Conservation (phyloP, 2,329 filamentous ascomycete species). For the Exophiala sp. region DNA sequence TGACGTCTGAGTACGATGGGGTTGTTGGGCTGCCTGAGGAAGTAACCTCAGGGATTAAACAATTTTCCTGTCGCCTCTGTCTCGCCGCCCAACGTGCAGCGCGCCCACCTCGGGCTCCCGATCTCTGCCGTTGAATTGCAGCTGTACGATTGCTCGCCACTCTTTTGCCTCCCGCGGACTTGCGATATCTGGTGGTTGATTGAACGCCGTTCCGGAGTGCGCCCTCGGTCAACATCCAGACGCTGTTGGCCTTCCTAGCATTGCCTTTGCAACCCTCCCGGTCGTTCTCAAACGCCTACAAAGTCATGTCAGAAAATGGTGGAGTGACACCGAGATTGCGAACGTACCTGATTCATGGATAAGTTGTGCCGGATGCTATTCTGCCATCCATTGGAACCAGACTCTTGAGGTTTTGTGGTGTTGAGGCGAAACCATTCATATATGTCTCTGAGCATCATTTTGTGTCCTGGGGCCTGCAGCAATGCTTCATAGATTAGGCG, state of each 20-base stretch:
- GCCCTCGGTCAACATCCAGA: conserved; percentile 70
- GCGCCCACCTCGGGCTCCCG: conserved; percentile 40
- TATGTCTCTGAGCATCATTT: conserved; percentile 76
- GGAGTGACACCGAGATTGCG: neutral
- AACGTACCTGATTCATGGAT: conserved; percentile 84
- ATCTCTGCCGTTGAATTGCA: conserved; percentile 37
- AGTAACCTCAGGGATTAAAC: conserved; percentile 7
- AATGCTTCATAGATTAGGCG: conserved; percentile 73
- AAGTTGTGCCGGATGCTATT: conserved; percentile 95
- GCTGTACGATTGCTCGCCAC: conserved; percentile 35
- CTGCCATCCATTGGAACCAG: conserved; percentile 70
- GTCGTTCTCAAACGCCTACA: conserved; percentile 35
- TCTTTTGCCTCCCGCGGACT: conserved; percentile 38
- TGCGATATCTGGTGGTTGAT: conserved; percentile 74
- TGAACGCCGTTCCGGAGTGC: conserved; percentile 67
- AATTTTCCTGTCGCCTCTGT: conserved; percentile 20
- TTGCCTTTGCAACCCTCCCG: conserved; percentile 40
- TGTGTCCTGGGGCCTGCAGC: conserved; percentile 57
- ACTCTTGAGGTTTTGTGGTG: conserved; percentile 64
- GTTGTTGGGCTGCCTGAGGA: conserved; percentile 13
- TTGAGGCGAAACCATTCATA: conserved; percentile 85
- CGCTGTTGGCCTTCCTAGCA: conserved; percentile 60
- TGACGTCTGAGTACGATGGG: conserved; percentile 18
- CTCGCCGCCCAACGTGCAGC: conserved; percentile 35
- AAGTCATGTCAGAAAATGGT: conserved; percentile 5